Base-by-base conservation (phyloP, 2,329 filamentous ascomycete genomes). In the Fusarium tuaranense region DNA sequence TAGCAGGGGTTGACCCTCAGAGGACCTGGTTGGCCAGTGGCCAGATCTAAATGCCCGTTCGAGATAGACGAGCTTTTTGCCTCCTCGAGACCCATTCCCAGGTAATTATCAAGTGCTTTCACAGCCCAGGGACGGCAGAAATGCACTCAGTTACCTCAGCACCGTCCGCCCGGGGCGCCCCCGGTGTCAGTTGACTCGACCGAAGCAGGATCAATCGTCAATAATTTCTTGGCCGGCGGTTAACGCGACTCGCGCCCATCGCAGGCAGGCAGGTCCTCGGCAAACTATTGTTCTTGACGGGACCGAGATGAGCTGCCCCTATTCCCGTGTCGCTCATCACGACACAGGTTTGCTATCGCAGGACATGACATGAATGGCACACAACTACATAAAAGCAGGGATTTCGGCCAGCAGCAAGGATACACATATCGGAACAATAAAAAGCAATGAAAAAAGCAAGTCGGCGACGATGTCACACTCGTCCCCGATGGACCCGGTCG, bases 1-100 rank as follows among this genome's bases (percentile, higher is more conserved):
- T 60, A 67, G 63, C 63, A 78, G 53, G 73, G 59, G 57, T 22
- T 61, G 51, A 41, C 36, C 34, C 66, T 59, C 39, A 64, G 57
- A 48, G 18, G 32, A 51, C 44, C 46, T 74, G 77, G 72, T 78
- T 78, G 77, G 77, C 55, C 70, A 72, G 36, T 67, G 67, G 60
- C 63, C 63, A 69, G 68, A 74, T 78, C 69, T 63, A 68, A 65
- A 76, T 74, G 55, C 66, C 63, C 58, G 55, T 78, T 75, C 67
- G 36, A 78, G 75, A 76, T 70, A 72, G 67, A 74, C 71, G 74
- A 74, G 66, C 68, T 57, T 27, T 64, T 46, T 36, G 44, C 51
- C 46, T 41, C 25, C 36, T 57, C 48, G 16, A 36, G 38, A 22
- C 48, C 58, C 48, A 44, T 68, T 68, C 13, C 30, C 53, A 65